Percentiles rank a stretch among this genome's conserved stretches.
These are phyloP conservation scores for Thalassiosira ordinaria DNA, from an alignment of 352 stramenopile species.

Conservation along the genomic window DNA sequence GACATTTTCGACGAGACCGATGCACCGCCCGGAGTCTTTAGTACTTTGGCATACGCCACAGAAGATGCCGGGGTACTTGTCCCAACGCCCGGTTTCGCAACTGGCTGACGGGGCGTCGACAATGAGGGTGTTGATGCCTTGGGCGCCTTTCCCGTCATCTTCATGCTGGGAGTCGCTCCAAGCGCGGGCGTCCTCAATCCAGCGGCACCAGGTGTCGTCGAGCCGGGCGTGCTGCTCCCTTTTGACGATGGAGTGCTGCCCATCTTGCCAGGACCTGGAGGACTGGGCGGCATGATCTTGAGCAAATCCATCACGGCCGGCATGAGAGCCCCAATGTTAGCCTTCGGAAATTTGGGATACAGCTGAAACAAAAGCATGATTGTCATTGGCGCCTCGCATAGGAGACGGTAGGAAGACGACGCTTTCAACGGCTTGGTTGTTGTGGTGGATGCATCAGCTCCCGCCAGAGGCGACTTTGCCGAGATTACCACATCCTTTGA, in stretches of 20 bases:
- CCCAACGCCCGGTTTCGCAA: too few species aligned
- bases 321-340: slow-evolving; percentile 93
- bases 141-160: too few species aligned
- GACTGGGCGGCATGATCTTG: slow-evolving; percentile 85
- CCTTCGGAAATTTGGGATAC: slow-evolving; percentile 95
- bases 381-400: slow-evolving; percentile 96
- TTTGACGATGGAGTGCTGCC: not conserved
- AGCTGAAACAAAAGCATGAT: slow-evolving; percentile 99
- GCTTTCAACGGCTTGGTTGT: slow-evolving; percentile 51
- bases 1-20: not conserved
- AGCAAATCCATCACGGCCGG: slow-evolving; percentile 97
- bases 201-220: too few species aligned
- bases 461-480: too few species aligned
- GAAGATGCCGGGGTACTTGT: not conserved
- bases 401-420: slow-evolving; percentile 84
- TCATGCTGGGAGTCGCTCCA: not conserved
- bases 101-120: slow-evolving; percentile 13
- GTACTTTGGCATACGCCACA: not conserved
- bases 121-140: not conserved
- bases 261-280: not conserved
- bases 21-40: not conserved
- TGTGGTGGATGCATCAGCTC: too few species aligned
- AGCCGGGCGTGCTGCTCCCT: not conserved
- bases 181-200: too few species aligned
- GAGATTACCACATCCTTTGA: too few species aligned